Conservation (phyloP, 495 filamentous ascomycete species). For the Penicillium samsonianum region DNA sequence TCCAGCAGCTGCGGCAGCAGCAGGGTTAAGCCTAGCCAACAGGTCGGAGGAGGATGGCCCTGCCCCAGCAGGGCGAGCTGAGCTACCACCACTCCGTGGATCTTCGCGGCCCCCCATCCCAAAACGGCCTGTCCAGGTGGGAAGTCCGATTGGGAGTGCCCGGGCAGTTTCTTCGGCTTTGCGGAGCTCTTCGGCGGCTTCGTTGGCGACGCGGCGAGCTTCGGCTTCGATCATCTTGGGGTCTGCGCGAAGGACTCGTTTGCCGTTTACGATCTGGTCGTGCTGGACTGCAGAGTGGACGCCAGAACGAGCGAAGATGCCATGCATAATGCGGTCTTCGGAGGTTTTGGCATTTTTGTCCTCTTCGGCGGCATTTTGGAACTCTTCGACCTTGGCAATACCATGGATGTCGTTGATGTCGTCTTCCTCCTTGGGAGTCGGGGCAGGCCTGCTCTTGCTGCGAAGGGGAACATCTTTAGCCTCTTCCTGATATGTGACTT, state of each 20-base stretch:
- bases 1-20: slow-evolving; percentile 28
- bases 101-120: slow-evolving; percentile 68
- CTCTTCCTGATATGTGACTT: slow-evolving; percentile 61
- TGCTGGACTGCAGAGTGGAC: slow-evolving; percentile 87
- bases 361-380: slow-evolving; percentile 46
- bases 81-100: slow-evolving; percentile 33
- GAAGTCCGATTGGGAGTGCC: slow-evolving; percentile 73
- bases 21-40: slow-evolving; percentile 56
- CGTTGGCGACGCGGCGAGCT: slow-evolving; percentile 73
- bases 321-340: slow-evolving; percentile 74
- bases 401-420: slow-evolving; percentile 53
- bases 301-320: slow-evolving; percentile 80
- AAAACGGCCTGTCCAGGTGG: slow-evolving; percentile 89
- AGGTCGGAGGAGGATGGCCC: slow-evolving; percentile 59
- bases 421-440: slow-evolving; percentile 26
- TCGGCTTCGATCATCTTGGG: slow-evolving; percentile 75
- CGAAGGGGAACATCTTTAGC: slow-evolving; percentile 1
- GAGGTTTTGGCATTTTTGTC: slow-evolving; percentile 42
- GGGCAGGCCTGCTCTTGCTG: slow-evolving; percentile 21
- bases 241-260: slow-evolving; percentile 63
- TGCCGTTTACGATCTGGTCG: slow-evolving; percentile 78
- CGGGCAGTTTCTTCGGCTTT: slow-evolving; percentile 71
- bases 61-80: slow-evolving; percentile 35
- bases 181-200: slow-evolving; percentile 72
- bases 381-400: slow-evolving; percentile 59